phyloP scores from a whole-genome alignment of 768 basidiomycete species.

The Mycena pura region DNA sequence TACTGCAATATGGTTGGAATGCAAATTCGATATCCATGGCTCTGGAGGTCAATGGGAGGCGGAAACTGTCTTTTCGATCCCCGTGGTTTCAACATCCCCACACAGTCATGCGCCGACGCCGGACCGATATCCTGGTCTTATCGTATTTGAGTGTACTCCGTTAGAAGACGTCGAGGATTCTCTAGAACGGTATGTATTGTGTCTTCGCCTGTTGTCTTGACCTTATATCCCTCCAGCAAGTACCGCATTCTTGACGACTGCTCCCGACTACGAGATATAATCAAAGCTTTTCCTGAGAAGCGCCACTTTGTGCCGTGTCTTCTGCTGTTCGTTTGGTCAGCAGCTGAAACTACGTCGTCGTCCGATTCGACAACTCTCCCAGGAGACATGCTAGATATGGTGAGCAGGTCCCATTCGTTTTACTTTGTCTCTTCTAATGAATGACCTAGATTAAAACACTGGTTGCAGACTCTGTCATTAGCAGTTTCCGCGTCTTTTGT shows the following conservation, averaged over 20 bases:
- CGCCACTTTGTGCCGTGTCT: conserved; percentile 70
- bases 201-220: background rate
- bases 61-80: conserved; percentile 64
- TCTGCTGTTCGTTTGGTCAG: conserved; percentile 66
- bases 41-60: conserved; percentile 65
- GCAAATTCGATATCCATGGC: conserved; percentile 73
- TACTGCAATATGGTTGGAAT: conserved; percentile 82
- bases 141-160: conserved; percentile 81
- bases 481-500: conserved; percentile 50
- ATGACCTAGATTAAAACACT: conserved; percentile 56
- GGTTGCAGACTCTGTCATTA: conserved; percentile 48
- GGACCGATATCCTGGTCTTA: conserved; percentile 62
- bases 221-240: conserved; percentile 51
- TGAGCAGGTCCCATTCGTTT: conserved; percentile 32
- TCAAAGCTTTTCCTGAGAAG: conserved; percentile 57
- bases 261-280: conserved; percentile 68
- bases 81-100: conserved; percentile 36
- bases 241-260: conserved; percentile 78
- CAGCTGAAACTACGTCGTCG: conserved; percentile 42
- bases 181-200: conserved; percentile 62
- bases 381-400: conserved; percentile 67
- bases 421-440: conserved; percentile 1
- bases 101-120: background rate
- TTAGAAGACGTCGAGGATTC: conserved; percentile 67
- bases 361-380: conserved; percentile 34